phyloP scores from a whole-genome alignment of 495 filamentous ascomycete genomes.

The Aspergillus indologenus region DNA sequence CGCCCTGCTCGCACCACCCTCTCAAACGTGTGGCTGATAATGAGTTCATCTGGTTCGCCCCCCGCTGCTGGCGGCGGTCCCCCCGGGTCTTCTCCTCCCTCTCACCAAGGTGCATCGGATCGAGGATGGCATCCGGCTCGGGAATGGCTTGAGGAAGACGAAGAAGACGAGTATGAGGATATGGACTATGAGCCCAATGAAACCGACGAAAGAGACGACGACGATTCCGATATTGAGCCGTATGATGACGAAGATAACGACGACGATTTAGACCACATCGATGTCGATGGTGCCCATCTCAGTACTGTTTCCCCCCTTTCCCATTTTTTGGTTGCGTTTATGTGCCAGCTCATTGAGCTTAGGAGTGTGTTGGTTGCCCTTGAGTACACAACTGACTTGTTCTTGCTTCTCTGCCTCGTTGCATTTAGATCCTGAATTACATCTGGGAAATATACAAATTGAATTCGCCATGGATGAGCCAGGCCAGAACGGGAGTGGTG shows the following conservation, averaged over 20 bases:
- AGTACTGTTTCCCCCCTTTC: conserved; percentile 25
- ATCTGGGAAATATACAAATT: conserved; percentile 46
- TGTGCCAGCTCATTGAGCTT: neutral
- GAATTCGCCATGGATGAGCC: conserved; percentile 43
- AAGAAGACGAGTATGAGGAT: conserved; percentile 49
- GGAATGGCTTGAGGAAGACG: conserved; percentile 45
- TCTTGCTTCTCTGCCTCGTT: neutral
- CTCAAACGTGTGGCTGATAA: conserved; percentile 13
- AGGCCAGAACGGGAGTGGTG: conserved; percentile 41
- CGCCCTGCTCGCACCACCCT: conserved; percentile 3
- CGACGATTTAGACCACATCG: conserved; percentile 11
- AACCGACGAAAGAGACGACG: conserved; percentile 30
- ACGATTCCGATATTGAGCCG: conserved; percentile 39
- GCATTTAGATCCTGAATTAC: conserved; percentile 25
- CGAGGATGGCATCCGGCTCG: conserved; percentile 36
- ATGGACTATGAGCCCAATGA: conserved; percentile 43
- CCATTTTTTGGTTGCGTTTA: conserved; percentile 13
- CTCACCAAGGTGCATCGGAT: conserved; percentile 7
- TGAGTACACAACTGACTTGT: neutral
- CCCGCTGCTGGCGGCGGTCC: conserved; percentile 15
- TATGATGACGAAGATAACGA: conserved; percentile 25
- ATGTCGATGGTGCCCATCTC: conserved; percentile 25
- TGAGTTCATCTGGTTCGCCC: conserved; percentile 19
- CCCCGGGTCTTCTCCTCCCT: conserved; percentile 4
- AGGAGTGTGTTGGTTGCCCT: neutral